Evolutionary conservation across 805 yeast genomes (phyloP).

Genomic region (Wickerhamiella azyma): DNA sequence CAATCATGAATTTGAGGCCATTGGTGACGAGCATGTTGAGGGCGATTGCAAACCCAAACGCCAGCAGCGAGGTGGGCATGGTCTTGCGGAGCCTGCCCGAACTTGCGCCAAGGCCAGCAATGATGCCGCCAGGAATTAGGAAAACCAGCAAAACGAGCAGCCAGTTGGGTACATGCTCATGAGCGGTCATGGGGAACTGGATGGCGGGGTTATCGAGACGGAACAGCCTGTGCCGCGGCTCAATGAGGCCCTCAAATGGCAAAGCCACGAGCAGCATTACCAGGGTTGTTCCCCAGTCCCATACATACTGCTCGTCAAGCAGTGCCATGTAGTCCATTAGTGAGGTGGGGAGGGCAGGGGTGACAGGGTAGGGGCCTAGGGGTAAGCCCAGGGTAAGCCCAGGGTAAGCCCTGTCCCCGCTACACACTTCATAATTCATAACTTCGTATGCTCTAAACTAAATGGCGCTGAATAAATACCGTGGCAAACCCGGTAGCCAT

Average conservation of each 20-base stretch:
- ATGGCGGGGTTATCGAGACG: slow-evolving; percentile 60
- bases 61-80: slow-evolving; percentile 50
- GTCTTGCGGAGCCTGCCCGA: slow-evolving; percentile 10
- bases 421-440: no score
- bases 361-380: no score
- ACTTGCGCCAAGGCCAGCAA: slow-evolving; percentile 13
- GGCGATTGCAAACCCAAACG: slow-evolving; percentile 46
- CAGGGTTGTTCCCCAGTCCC: slow-evolving; percentile 8
- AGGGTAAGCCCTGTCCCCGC: no score
- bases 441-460: not conserved
- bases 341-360: no score
- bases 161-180: slow-evolving; percentile 53
- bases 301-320: not conserved
- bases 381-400: no score
- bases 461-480: slow-evolving; percentile 1
- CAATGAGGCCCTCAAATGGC: slow-evolving; percentile 15
- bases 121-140: slow-evolving; percentile 21
- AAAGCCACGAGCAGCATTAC: slow-evolving; percentile 10
- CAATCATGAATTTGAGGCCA: slow-evolving; percentile 67
- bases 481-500: slow-evolving; percentile 6
- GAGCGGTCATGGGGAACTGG: slow-evolving; percentile 66
- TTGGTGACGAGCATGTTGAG: slow-evolving; percentile 55
- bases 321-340: not conserved
- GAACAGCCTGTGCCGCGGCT: slow-evolving; percentile 71
- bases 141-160: slow-evolving; percentile 32